Conservation (phyloP, 129 eudicot species). For the Solidago caesia region DNA sequence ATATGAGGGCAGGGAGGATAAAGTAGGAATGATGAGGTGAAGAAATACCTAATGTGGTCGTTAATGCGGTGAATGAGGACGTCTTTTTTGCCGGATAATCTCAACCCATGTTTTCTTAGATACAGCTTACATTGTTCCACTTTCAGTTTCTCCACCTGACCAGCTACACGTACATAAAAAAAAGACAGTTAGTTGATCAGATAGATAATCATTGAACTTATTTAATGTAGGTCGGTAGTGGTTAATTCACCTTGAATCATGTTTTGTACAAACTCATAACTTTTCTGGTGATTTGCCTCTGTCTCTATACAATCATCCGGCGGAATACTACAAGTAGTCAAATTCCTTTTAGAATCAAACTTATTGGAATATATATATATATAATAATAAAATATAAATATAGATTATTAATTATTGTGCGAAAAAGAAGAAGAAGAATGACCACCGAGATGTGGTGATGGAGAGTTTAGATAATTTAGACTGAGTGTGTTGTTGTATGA, state of each 20-base stretch:
- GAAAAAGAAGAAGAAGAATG: background rate
- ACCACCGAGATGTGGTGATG: constrained; percentile 45
- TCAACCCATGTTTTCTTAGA: constrained; percentile 69
- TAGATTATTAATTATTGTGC: background rate
- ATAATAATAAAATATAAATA: background rate
- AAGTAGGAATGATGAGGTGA: too few species aligned
- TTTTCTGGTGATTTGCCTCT: constrained; percentile 40
- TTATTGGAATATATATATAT: background rate
- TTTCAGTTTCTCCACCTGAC: constrained; percentile 66
- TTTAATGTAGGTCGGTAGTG: too few species aligned
- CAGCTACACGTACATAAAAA: constrained; percentile 29
- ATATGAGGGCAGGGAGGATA: too few species aligned
- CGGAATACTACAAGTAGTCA: too few species aligned
- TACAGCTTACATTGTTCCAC: constrained; percentile 86
- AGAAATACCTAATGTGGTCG: constrained; percentile 57
- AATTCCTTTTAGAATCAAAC: background rate
- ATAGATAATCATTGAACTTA: too few species aligned
- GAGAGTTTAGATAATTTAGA: constrained; percentile 54
- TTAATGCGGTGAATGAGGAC: constrained; percentile 61
- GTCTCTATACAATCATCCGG: constrained; percentile 20
- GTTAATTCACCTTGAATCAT: constrained; percentile 46
- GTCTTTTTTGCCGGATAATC: constrained; percentile 78
- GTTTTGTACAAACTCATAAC: constrained; percentile 47
- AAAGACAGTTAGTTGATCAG: too few species aligned
- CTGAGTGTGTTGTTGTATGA: constrained; percentile 42